Conservation (phyloP, 257 asterid genomes). For the Verbascum thapsus region DNA sequence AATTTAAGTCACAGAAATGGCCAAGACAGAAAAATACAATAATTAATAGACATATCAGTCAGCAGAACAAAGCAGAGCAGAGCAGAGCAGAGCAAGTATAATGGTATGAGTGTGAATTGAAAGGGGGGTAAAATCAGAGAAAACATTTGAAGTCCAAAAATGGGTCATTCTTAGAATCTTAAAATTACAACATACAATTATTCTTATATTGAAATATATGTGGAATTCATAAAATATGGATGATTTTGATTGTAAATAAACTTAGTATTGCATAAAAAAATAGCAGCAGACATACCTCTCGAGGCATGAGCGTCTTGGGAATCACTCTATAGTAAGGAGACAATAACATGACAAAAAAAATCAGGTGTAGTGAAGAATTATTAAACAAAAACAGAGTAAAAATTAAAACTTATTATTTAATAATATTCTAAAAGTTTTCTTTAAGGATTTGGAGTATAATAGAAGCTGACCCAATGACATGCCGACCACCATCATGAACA, state of each 20-base stretch:
- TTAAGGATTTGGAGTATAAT: conserved; percentile 19
- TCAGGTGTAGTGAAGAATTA: conserved; percentile 38
- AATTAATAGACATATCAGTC: not conserved
- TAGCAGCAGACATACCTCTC: conserved; percentile 76
- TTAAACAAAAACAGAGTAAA: conserved; percentile 7
- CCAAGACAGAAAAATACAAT: conserved; percentile 48
- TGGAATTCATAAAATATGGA: not conserved
- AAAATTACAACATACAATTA: no score
- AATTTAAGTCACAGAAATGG: conserved; percentile 43
- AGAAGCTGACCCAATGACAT: conserved; percentile 71
- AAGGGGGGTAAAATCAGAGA: conserved; percentile 39
- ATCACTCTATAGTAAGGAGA: conserved; percentile 78
- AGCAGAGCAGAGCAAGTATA: conserved; percentile 38
- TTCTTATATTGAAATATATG: no score
- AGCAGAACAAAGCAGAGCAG: not conserved
- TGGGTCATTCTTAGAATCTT: conserved; percentile 1
- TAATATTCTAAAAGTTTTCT: not conserved
- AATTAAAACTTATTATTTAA: conserved; percentile 24
- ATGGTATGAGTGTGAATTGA: conserved; percentile 33
- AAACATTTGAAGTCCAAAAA: conserved; percentile 38
- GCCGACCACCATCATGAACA: conserved; percentile 93
- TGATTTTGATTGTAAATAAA: no score
- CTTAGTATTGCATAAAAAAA: conserved; percentile 25
- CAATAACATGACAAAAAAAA: conserved; percentile 66
- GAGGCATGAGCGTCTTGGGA: conserved; percentile 99